A percentile compares a stretch with the other conserved stretches of the same genome.
Evolutionary conservation across 495 filamentous ascomycete genomes (phyloP).

Genomic region (Penicillium paxilli): DNA sequence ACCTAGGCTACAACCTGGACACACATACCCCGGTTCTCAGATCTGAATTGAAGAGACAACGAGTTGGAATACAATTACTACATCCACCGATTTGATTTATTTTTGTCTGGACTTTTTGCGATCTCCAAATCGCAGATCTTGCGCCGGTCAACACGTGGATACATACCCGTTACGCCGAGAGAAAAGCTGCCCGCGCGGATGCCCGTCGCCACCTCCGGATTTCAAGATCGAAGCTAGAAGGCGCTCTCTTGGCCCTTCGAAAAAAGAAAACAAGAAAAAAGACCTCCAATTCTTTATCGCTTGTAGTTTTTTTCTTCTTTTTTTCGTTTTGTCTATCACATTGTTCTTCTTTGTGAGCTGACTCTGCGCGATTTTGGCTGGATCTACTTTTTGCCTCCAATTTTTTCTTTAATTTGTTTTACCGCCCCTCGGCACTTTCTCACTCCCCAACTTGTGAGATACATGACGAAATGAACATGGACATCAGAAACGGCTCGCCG

Average conservation of each 20-base stretch:
- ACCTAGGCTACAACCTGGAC: not conserved
- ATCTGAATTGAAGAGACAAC: too few species aligned
- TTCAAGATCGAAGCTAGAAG: conserved; percentile 13
- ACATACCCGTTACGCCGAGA: conserved; percentile 15
- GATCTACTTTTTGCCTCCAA: not conserved
- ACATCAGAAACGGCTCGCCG: conserved; percentile 44
- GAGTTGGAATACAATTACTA: too few species aligned
- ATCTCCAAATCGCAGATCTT: not conserved
- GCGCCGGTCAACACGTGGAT: conserved; percentile 18
- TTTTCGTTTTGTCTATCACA: not conserved
- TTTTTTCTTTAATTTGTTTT: not conserved
- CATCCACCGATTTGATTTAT: too few species aligned
- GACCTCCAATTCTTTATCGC: too few species aligned
- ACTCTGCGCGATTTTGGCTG: not conserved
- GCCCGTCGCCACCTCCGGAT: conserved; percentile 19
- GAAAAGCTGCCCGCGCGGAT: conserved; percentile 18
- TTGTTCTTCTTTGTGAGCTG: too few species aligned
- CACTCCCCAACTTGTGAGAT: conserved; percentile 7
- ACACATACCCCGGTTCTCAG: not conserved
- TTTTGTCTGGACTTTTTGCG: not conserved
- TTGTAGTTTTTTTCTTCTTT: too few species aligned
- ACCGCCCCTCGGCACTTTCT: not conserved
- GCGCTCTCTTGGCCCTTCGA: not conserved
- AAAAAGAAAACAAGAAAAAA: too few species aligned
- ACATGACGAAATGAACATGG: conserved; percentile 53